Conservation (phyloP, 2,329 filamentous ascomycete genomes). For the Metarhizium humberi region DNA sequence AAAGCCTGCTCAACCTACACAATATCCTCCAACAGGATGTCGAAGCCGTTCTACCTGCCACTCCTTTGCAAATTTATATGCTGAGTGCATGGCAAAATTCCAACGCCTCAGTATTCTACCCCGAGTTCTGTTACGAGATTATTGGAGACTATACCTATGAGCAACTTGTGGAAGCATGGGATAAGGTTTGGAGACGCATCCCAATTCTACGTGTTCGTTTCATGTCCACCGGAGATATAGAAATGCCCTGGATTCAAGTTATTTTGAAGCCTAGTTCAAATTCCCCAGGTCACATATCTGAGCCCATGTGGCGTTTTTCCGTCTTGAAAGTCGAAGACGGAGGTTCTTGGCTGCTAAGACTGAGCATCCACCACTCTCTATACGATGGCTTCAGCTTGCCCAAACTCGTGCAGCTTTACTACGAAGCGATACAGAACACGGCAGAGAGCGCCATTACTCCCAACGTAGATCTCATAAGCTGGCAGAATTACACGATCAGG, state of each 20-base stretch:
- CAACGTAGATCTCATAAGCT: conserved; percentile 12
- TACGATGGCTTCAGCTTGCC: conserved; percentile 81
- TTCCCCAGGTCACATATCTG: neutral
- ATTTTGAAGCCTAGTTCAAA: conserved; percentile 28
- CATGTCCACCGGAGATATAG: conserved; percentile 34
- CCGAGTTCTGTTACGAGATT: conserved; percentile 57
- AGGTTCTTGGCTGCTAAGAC: conserved; percentile 24
- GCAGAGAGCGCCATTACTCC: conserved; percentile 2
- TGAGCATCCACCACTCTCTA: conserved; percentile 73
- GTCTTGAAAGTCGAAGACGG: conserved; percentile 7
- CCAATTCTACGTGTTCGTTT: conserved; percentile 64
- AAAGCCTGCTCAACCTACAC: conserved; percentile 26
- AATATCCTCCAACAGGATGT: conserved; percentile 36
- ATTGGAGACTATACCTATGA: conserved; percentile 25
- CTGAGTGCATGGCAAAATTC: conserved; percentile 66
- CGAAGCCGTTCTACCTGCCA: conserved; percentile 54
- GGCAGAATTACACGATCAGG: conserved; percentile 15
- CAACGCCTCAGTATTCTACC: conserved; percentile 59
- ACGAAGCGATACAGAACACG: conserved; percentile 5
- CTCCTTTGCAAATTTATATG: conserved; percentile 75
- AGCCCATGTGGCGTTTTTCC: conserved; percentile 16
- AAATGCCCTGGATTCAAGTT: conserved; percentile 53
- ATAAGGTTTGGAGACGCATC: conserved; percentile 39
- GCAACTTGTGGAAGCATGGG: conserved; percentile 52
- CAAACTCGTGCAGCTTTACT: conserved; percentile 37